These are phyloP conservation scores for Akanthomyces dipterigenus DNA, from an alignment of 2,329 filamentous ascomycete species.

Conservation along the genomic window DNA sequence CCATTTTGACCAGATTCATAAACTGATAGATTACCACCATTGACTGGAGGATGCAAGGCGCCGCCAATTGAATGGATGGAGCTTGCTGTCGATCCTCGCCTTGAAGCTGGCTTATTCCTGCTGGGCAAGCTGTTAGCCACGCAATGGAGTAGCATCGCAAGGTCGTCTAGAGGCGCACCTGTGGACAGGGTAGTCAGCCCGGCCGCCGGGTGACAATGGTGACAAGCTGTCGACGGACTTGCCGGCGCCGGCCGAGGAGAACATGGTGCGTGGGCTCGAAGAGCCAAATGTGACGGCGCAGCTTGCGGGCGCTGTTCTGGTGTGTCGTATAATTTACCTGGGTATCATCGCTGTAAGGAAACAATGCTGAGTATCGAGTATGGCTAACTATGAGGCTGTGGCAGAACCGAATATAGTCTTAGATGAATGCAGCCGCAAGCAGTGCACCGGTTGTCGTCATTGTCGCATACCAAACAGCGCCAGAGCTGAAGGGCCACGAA, in stretches of 20 bases:
- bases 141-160: neutral
- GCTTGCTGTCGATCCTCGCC: slow-evolving; percentile 79
- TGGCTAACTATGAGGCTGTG: neutral
- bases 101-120: slow-evolving; percentile 30
- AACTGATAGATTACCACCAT: slow-evolving; percentile 47
- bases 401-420: neutral
- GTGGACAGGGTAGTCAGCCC: slow-evolving; percentile 53
- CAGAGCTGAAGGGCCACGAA: slow-evolving; percentile 7
- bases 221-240: slow-evolving; percentile 61
- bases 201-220: slow-evolving; percentile 42
- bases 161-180: slow-evolving; percentile 34
- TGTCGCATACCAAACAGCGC: slow-evolving; percentile 3
- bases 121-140: slow-evolving; percentile 1
- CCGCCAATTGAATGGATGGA: slow-evolving; percentile 84
- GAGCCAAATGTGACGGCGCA: slow-evolving; percentile 11
- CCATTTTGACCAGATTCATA: slow-evolving; percentile 79
- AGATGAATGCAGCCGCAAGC: neutral
- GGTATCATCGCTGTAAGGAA: slow-evolving; percentile 40
- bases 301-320: slow-evolving; percentile 18
- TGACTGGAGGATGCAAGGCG: slow-evolving; percentile 64
- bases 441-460: slow-evolving; percentile 7
- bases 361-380: neutral
- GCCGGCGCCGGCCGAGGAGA: slow-evolving; percentile 49
- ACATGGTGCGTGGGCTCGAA: slow-evolving; percentile 40
- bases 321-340: slow-evolving; percentile 30